Evolutionary conservation across 2,329 filamentous ascomycete species (phyloP).

Genomic region (Aspergillus calidoustus): DNA sequence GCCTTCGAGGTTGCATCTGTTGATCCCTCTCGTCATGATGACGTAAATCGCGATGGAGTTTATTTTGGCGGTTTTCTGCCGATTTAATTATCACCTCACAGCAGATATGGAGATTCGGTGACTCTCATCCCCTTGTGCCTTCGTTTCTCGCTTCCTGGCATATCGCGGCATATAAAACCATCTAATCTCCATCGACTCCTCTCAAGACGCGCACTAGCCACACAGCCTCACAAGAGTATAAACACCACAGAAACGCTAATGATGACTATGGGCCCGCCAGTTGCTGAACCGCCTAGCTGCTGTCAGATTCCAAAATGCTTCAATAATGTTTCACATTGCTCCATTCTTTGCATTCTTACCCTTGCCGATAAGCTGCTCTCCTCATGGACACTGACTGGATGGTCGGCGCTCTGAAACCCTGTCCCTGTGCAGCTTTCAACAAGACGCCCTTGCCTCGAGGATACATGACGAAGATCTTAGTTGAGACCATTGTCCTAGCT

Average conservation of each 20-base stretch:
- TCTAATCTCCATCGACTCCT: neutral
- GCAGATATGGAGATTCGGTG: too few relatives aligned
- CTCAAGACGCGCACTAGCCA: neutral
- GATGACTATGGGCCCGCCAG: neutral
- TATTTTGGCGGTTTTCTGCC: neutral
- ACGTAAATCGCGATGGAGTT: neutral
- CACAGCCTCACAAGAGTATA: constrained; percentile 11
- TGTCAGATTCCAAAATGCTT: constrained; percentile 6
- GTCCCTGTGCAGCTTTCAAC: neutral
- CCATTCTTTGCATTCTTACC: constrained; percentile 9
- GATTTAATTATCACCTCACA: too few relatives aligned
- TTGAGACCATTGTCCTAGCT: neutral
- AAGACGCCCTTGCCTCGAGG: neutral
- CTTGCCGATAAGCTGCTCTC: constrained; percentile 7
- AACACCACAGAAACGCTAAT: neutral
- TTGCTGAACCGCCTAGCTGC: neutral
- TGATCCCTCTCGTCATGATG: neutral
- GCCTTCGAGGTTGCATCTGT: neutral
- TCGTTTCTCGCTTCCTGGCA: neutral
- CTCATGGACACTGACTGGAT: neutral
- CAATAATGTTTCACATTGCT: constrained; percentile 12
- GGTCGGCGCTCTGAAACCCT: neutral
- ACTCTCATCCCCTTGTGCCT: neutral
- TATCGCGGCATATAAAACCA: neutral
- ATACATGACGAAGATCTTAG: neutral